A percentile compares a stretch with the other conserved stretches of the same genome.
phyloP scores from a whole-genome alignment of 163 green algal species.

The Chlamydomonas reinhardtii region DNA sequence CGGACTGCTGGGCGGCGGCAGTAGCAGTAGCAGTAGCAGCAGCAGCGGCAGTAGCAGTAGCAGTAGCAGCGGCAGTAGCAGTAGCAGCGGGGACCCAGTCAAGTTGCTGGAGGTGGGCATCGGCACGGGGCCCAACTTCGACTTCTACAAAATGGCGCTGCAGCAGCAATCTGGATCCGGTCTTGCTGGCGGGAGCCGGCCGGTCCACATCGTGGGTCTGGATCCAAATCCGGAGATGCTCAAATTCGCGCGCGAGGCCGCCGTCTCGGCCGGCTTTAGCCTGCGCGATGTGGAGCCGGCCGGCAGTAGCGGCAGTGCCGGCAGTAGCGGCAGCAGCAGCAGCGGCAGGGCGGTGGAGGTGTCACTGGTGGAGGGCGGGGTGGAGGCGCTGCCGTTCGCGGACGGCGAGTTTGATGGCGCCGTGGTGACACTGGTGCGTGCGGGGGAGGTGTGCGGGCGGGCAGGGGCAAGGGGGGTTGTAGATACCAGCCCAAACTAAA shows the following conservation, averaged over 20 bases:
- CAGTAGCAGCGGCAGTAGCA: not conserved
- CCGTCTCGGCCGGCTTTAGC: slow-evolving; percentile 22
- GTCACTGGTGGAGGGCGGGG: slow-evolving; percentile 45
- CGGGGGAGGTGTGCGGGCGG: not conserved
- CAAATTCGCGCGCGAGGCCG: slow-evolving; percentile 33
- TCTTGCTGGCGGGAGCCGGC: not conserved
- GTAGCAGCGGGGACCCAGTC: too few relatives aligned
- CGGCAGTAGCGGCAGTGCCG: not conserved
- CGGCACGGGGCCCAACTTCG: slow-evolving; percentile 50
- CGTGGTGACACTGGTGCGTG: slow-evolving; percentile 59
- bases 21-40: not conserved
- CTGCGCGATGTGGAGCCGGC: not conserved
- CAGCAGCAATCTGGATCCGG: not conserved
- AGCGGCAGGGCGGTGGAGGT: slow-evolving; percentile 15
- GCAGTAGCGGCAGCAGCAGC: not conserved
- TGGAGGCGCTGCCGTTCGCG: slow-evolving; percentile 52
- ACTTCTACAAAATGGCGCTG: slow-evolving; percentile 33
- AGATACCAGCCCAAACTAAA: too few relatives aligned
- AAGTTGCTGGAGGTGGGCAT: slow-evolving; percentile 56
- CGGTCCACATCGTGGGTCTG: slow-evolving; percentile 43
- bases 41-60: not conserved
- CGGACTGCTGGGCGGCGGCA: not conserved
- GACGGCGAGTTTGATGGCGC: slow-evolving; percentile 56
- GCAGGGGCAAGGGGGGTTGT: too few relatives aligned
- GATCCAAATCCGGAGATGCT: slow-evolving; percentile 63